Percentiles rank a stretch among this genome's conserved stretches.
Conservation (phyloP, 1,284 basidiomycete species). For the Spongispora temasekensis region DNA sequence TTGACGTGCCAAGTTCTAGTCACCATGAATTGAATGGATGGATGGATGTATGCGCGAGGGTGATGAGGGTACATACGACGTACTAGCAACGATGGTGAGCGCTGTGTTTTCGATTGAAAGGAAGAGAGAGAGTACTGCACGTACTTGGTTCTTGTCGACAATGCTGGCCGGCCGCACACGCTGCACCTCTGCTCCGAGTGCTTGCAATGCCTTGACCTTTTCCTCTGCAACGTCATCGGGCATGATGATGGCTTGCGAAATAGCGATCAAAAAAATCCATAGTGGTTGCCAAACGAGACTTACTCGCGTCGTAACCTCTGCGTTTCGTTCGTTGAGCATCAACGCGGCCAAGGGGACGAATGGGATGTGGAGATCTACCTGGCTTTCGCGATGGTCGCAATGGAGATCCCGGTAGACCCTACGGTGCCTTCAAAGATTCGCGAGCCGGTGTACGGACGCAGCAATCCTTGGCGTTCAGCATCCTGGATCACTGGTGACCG, state of each 20-base stretch:
- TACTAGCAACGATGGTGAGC: slow-evolving; percentile 18
- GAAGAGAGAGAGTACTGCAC: slow-evolving; percentile 32
- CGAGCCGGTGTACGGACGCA: slow-evolving; percentile 87
- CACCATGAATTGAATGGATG: slow-evolving; percentile 27
- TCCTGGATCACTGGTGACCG: slow-evolving; percentile 88
- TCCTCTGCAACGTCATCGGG: slow-evolving; percentile 93
- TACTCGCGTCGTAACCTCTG: slow-evolving; percentile 80
- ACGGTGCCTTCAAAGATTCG: slow-evolving; percentile 98
- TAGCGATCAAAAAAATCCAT: background rate
- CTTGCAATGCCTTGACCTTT: slow-evolving; percentile 82
- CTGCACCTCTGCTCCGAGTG: slow-evolving; percentile 87
- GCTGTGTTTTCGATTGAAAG: background rate
- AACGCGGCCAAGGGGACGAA: background rate
- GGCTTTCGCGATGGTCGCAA: slow-evolving; percentile 90
- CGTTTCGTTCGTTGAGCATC: background rate
- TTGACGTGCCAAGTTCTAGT: slow-evolving; percentile 79
- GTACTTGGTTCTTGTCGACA: slow-evolving; percentile 90
- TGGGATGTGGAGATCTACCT: slow-evolving; percentile 52
- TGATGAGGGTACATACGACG: slow-evolving; percentile 18
- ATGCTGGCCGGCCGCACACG: slow-evolving; percentile 87
- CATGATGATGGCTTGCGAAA: slow-evolving; percentile 77
- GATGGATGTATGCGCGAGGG: slow-evolving; percentile 45
- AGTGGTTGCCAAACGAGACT: slow-evolving; percentile 33
- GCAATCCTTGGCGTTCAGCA: slow-evolving; percentile 82
- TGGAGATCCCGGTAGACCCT: slow-evolving; percentile 95